Conservation (phyloP, 176 grass and related monocot species). For the Rhynchospora pubera region DNA sequence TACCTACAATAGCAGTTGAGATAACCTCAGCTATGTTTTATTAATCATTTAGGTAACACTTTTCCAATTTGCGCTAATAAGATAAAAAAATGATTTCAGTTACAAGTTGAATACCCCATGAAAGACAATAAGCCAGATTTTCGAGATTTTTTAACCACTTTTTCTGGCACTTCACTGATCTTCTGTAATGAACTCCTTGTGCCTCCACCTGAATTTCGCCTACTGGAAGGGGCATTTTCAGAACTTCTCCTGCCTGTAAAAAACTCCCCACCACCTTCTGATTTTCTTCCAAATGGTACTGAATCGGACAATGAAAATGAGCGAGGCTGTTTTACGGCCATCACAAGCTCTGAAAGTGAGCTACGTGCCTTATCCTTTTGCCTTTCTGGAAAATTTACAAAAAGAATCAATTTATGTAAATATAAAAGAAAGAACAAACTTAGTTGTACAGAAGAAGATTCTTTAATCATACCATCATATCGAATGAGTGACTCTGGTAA, state of each 20-base stretch:
- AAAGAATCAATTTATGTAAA: not conserved
- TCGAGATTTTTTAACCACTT: constrained; percentile 39
- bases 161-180: constrained; percentile 61
- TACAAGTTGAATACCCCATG: no score
- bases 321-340: constrained; percentile 61
- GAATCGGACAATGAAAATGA: constrained; percentile 48
- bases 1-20: no score
- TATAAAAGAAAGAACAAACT: not conserved
- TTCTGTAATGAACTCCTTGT: constrained; percentile 61
- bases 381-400: constrained; percentile 38
- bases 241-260: constrained; percentile 44
- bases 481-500: constrained; percentile 83
- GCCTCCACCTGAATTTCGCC: constrained; percentile 36
- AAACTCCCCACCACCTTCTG: constrained; percentile 31
- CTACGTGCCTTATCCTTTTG: constrained; percentile 76
- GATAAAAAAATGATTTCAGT: not conserved
- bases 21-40: no score
- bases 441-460: not conserved
- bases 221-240: constrained; percentile 34
- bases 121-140: constrained; percentile 66
- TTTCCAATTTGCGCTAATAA: not conserved
- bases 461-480: constrained; percentile 63
- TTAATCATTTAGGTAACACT: not conserved
- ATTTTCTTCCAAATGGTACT: constrained; percentile 48
- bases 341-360: constrained; percentile 70